A percentile compares a stretch with the other conserved stretches of the same genome.
These are phyloP conservation scores for Paecilomyces formosus DNA, from an alignment of 2,329 filamentous ascomycete species.

Conservation along the genomic window DNA sequence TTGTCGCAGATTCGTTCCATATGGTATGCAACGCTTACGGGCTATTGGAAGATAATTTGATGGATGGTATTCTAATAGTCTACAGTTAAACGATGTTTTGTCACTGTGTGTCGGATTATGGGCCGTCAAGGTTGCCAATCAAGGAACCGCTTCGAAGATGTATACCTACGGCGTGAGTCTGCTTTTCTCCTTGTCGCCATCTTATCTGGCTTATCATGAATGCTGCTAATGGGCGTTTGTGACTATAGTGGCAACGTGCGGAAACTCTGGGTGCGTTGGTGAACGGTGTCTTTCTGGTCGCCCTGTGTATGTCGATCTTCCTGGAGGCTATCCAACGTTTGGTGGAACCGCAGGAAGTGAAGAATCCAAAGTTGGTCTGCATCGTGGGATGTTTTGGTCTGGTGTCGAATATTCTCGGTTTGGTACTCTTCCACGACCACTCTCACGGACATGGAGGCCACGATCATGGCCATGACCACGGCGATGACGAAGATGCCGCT, in stretches of 20 bases:
- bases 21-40: conserved; percentile 56
- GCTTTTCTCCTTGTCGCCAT: neutral
- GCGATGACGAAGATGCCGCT: conserved; percentile 41
- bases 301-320: conserved; percentile 91
- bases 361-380: conserved; percentile 77
- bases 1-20: conserved; percentile 96
- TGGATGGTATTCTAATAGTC: neutral
- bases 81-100: conserved; percentile 88
- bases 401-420: conserved; percentile 78
- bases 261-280: conserved; percentile 94
- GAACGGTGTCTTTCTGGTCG: conserved; percentile 96
- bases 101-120: conserved; percentile 87
- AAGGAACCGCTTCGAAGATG: conserved; percentile 71
- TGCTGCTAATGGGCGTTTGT: neutral
- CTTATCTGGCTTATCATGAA: conserved; percentile 6
- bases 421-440: conserved; percentile 88
- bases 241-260: conserved; percentile 79
- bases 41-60: neutral
- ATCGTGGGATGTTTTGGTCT: conserved; percentile 83
- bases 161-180: conserved; percentile 84
- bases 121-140: conserved; percentile 85
- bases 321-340: conserved; percentile 90
- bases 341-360: conserved; percentile 81
- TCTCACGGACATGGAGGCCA: conserved; percentile 68
- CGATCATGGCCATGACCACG: conserved; percentile 43